Evolutionary conservation across 164 flowering plant species (phyloP), one percentile per base, ranked within the genome.

Genomic region (Santalum album): DNA sequence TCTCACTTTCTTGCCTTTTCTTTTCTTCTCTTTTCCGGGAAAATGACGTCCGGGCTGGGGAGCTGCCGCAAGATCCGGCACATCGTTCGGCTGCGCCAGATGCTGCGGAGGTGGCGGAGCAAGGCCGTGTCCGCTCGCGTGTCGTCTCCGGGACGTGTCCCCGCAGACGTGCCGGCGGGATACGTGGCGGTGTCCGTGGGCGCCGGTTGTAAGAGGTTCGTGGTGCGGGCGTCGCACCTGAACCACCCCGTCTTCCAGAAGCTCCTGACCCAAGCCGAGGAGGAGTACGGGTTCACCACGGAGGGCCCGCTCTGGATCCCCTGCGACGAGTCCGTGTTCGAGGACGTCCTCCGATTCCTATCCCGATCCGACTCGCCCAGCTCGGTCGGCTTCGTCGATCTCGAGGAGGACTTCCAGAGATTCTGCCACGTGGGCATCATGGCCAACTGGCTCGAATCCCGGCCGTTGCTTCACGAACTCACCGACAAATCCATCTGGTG

Each of bases 111-210:
- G n/a, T 87, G 96, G 96, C 69, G 89, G 18, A 65, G 47, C 62
- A 87, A 84, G 60, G 96, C 90, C 19, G 59, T 75, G 20, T 43
- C 56, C 70, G 7, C 48, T 69, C 72, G 75, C 18, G 43, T 64
- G 67, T 61, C 77, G 71, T 46, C 17, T 18, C 17, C 55, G 1
- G 9, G 14, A 1, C 64, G 64, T 35, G 58, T 76, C 11, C 95
- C 95, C 6, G 61, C 83, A 17, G 95, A 83, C 43, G 90, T 86
- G 0, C 95, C 95, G 0, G 76, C 90, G 7, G 88, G 88, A 22
- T 78, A 80, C 70, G 84, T 82, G 59, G 89, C 87, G 10, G 80
- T 89, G 51, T 65, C 71, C 40, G 97, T 86, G n/a, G 97, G 97
- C 18, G 53, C 67, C 36, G 72, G 65, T n/a, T 70, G 70, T 47